phyloP scores from a whole-genome alignment of 176 grass and related monocot species.

The Oryza brachyantha region DNA sequence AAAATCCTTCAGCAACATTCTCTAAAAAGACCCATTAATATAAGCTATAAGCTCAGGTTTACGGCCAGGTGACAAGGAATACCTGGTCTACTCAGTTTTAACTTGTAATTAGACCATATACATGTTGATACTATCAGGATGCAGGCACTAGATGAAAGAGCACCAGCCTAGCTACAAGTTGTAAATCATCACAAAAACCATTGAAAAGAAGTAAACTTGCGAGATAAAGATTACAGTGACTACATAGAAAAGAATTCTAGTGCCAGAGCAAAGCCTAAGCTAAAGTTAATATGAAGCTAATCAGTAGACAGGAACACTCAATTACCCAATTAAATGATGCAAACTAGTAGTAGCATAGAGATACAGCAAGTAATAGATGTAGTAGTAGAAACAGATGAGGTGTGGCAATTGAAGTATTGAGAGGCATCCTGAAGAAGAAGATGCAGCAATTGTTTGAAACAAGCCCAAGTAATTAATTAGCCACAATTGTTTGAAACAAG shows the following conservation, averaged over 20 bases:
- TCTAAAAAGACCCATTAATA: background rate
- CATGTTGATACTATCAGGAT: background rate
- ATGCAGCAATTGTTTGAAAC: background rate
- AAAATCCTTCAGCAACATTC: background rate
- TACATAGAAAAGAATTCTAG: no score
- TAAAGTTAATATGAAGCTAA: background rate
- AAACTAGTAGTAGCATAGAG: background rate
- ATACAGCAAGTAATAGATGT: background rate
- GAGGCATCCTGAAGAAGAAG: background rate
- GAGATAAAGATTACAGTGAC: no score
- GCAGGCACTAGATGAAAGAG: background rate
- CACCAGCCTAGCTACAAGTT: background rate
- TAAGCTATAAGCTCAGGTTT: background rate
- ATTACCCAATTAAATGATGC: background rate
- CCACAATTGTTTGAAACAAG: constrained; percentile 8
- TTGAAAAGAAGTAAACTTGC: no score
- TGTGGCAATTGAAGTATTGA: background rate
- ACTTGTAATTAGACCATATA: background rate
- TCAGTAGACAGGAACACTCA: background rate
- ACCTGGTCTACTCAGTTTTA: background rate
- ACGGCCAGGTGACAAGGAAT: background rate
- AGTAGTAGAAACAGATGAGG: background rate
- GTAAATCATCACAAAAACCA: background rate
- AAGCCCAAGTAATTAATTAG: constrained; percentile 16
- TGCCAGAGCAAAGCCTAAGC: background rate